Evolutionary conservation across 2,329 filamentous ascomycete genomes (phyloP), one percentile per base, ranked within the genome.

Genomic region (Monosporascus sp.): DNA sequence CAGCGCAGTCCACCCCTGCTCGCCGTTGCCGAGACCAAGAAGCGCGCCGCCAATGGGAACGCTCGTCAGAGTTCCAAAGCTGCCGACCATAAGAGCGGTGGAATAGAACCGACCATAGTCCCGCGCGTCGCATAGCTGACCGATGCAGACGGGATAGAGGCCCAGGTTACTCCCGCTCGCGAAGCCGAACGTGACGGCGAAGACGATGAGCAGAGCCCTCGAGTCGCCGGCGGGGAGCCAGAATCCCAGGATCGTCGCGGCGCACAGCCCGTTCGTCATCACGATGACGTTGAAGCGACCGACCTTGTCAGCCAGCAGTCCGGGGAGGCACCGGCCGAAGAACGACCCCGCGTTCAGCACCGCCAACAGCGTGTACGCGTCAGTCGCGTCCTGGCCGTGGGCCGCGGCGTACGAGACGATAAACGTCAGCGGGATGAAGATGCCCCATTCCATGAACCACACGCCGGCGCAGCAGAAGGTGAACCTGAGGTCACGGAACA

Each of bases 241-340:
- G 18, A 92, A 67, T 3, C 80, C 84, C 5, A 87, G 80, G 5
- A 86, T 70, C 35, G 73, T 72, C 39, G 72, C 67, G n/a, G 87
- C 74, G 54, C 75, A 79, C 6, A 79, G 60, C 1, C 77, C 69
- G 25, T 90, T 80, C 0, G 87, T 86, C 18, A 83, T 68, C 47
- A 93, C 81, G 71, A 94, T 87, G 49, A 85, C 82, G 65, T 96
- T 96, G 73, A 90, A 95, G 4, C 90, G 82, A 0, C 91, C 91
- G 3, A 90, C 67, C 48, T 78, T 81, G 65, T 96, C 91, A 0
- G 90, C 87, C 8, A 90, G 72, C 56, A 88, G 78, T 0, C 90
- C 90, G 0, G 90, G 89, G 0, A 91, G 75, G 70, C 84, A 88
- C 22, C 91, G 82, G 3, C 91, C 91, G 7, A 94, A 72, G 50